Evolutionary conservation across 148 eudicot genomes (phyloP).

Genomic region (Limonium bicolor): DNA sequence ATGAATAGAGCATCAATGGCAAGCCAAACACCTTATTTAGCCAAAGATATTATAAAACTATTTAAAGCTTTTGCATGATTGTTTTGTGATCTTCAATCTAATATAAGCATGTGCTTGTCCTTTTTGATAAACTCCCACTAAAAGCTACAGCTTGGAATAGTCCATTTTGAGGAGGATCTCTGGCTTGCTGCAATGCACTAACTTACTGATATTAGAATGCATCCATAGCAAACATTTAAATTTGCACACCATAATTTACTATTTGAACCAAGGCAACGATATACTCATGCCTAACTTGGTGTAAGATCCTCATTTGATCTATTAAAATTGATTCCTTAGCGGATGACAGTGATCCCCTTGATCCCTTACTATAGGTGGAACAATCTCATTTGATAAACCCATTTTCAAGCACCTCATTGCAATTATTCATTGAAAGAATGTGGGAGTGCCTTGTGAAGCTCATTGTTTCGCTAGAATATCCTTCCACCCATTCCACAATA

Average conservation of each 20-base stretch:
- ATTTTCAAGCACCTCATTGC: constrained; percentile 69
- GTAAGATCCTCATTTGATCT: constrained; percentile 41
- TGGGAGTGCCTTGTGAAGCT: constrained; percentile 37
- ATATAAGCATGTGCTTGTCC: constrained; percentile 54
- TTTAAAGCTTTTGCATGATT: constrained; percentile 52
- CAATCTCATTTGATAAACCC: constrained; percentile 64
- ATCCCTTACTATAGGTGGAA: constrained; percentile 41
- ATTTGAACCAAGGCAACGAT: constrained; percentile 67
- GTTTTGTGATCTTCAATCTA: constrained; percentile 67
- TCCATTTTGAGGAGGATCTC: constrained; percentile 45
- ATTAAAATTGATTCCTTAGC: constrained; percentile 44
- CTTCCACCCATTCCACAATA: constrained; percentile 47
- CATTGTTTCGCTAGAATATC: constrained; percentile 38
- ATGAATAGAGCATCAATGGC: constrained; percentile 41
- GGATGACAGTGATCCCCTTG: constrained; percentile 15
- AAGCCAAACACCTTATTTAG: constrained; percentile 77
- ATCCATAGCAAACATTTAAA: constrained; percentile 56
- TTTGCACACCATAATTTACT: constrained; percentile 66
- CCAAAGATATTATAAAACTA: constrained; percentile 43
- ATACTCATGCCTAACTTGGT: constrained; percentile 53
- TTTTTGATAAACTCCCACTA: constrained; percentile 65
- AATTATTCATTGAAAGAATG: constrained; percentile 31
- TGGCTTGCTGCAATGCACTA: constrained; percentile 51
- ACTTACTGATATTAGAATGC: constrained; percentile 67
- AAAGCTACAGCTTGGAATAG: constrained; percentile 92